Evolutionary conservation across 2,329 filamentous ascomycete species (phyloP).

Genomic region (Sporothrix dimorphospora): DNA sequence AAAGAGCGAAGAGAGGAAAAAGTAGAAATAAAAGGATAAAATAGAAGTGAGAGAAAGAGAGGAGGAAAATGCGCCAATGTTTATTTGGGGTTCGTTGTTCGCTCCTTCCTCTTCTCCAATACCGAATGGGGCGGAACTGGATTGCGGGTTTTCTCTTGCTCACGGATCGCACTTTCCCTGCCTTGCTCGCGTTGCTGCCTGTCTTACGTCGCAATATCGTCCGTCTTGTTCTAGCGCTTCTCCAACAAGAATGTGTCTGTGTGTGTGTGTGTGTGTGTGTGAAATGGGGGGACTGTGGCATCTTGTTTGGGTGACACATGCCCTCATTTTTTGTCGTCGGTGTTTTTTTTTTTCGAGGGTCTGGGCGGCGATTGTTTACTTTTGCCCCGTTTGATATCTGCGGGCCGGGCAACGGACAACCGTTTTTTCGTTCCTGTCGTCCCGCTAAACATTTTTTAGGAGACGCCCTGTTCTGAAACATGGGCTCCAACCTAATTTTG

Average conservation of each 20-base stretch:
- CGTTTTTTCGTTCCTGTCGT: background rate
- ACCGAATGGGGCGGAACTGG: background rate
- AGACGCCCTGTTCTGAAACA: conserved; percentile 15
- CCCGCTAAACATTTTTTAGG: conserved; percentile 5
- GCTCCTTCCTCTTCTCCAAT: conserved; percentile 11
- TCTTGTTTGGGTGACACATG: background rate
- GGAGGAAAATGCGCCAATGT: conserved; percentile 2
- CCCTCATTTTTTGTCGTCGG: background rate
- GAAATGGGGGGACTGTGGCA: background rate
- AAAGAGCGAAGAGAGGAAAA: background rate
- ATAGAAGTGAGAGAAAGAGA: background rate
- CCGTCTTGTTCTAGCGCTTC: background rate
- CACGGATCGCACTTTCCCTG: conserved; percentile 23
- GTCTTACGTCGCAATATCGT: conserved; percentile 10
- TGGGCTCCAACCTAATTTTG: conserved; percentile 20
- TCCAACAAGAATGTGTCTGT: conserved; percentile 5
- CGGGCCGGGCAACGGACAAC: conserved; percentile 24
- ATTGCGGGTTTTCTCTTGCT: conserved; percentile 15
- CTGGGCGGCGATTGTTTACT: conserved; percentile 23
- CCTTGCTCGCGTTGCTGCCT: conserved; percentile 2
- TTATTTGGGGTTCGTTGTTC: conserved; percentile 19
- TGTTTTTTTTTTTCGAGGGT: background rate
- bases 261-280: background rate
- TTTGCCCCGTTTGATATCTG: conserved; percentile 13
- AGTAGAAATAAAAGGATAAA: background rate